Evolutionary conservation across 1,284 basidiomycete genomes (phyloP), one percentile per base, ranked within the genome.

Genomic region (Grifola frondosa): DNA sequence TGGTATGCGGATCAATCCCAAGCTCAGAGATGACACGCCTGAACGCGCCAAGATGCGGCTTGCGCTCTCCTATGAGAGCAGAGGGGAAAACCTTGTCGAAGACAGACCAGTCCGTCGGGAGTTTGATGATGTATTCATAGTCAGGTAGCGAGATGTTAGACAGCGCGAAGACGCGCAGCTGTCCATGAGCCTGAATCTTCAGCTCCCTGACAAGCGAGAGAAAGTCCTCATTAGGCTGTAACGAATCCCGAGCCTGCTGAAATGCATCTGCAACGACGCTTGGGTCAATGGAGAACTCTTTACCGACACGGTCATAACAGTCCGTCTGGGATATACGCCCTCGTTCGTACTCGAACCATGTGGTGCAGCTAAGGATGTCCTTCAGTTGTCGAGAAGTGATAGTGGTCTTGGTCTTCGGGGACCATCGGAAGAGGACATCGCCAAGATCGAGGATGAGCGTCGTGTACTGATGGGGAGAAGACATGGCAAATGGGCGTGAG

Each of bases 141-240:
- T 80, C 78, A n/a, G 75, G 73, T 1, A 62, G 53, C 16, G 78
- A 79, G 31, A 81, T 80, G 57, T 81, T 81, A 21, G 77, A 78
- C 74, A 80, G 78, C 24, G 78, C 77, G 40, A 73, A 77, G 20
- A 80, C 66, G 21, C 59, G 66, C 6, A 77, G 60, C 15, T 58
- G 49, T n/a, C 63, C 61, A 22, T 60, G 47, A 1, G 47, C 41
- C 16, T 67, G 61, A 11, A 52, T 52, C 48, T 74, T 75, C 31
- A 81, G 62, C 28, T 75, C 65, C 10, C 66, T 66, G 35, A 80
- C 72, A 31, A 80, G 58, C 15, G 58, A 50, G 30, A 78, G 67
- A 54, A 81, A 65, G 22, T 68, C 60, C 20, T 71, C 58, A 44
- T 77, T 66, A 6, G 68, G 63, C 31, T 65, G 56, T 8, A 80